Conservation (phyloP, 2,329 filamentous ascomycete species). For the Clonostachys solani region DNA sequence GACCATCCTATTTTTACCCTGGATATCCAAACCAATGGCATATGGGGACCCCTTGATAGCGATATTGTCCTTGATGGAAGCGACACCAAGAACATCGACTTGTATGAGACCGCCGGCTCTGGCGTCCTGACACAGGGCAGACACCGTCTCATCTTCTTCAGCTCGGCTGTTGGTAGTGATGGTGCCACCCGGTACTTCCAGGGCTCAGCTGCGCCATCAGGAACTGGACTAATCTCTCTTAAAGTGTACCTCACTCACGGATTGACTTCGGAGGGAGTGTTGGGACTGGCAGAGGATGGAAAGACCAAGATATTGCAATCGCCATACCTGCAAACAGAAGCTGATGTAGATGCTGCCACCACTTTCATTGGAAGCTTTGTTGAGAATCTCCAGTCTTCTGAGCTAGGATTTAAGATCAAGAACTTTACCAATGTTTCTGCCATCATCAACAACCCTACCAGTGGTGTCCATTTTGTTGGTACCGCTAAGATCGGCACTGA, state of each 20-base stretch:
- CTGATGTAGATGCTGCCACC: conserved; percentile 17
- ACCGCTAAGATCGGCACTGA: conserved; percentile 18
- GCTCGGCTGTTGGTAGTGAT: conserved; percentile 31
- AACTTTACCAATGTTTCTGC: conserved; percentile 14
- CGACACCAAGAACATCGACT: conserved; percentile 16
- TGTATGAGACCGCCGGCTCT: conserved; percentile 20
- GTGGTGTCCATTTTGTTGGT: conserved; percentile 22
- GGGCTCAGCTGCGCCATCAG: conserved; percentile 38
- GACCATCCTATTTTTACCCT: conserved; percentile 32
- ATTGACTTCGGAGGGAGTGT: conserved; percentile 38
- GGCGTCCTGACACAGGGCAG: conserved; percentile 38
- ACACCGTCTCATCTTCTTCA: conserved; percentile 42
- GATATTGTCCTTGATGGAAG: conserved; percentile 9
- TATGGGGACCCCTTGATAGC: conserved; percentile 6
- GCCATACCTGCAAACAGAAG: conserved; percentile 25
- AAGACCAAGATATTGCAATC: conserved; percentile 32
- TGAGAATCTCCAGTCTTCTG: conserved; percentile 11
- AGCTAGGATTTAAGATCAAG: conserved; percentile 10
- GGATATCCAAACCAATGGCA: conserved; percentile 12
- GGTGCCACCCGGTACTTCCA: conserved; percentile 32
- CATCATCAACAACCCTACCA: conserved; percentile 12
- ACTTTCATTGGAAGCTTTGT: conserved; percentile 17
- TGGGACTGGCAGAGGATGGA: conserved; percentile 31
- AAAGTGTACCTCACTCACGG: conserved; percentile 48
- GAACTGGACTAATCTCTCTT: conserved; percentile 34